Base-by-base conservation (phyloP, 768 basidiomycete genomes). In the Tulasnella sp. region DNA sequence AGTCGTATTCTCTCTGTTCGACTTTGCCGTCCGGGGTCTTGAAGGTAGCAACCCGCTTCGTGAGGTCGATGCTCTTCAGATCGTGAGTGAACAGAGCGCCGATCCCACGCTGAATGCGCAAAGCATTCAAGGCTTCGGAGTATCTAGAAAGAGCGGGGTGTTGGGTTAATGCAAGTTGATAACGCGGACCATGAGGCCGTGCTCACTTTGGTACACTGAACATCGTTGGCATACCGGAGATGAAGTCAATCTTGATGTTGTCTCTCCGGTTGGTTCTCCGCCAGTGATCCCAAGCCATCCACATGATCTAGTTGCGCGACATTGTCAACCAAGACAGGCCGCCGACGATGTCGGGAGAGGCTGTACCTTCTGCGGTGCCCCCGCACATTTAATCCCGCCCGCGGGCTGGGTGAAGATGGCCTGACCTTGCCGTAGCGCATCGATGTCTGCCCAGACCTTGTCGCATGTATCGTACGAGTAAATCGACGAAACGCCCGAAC, bases 391-490 rank as follows among this genome's bases (percentile, higher is more conserved):
- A 66, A 99, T 78, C 23, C 89, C 71, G 14, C 93, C 91, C 12
- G 84, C 79, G 34, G 93, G 94, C 65, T 98, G 94, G 0, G 93
- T 97, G 72, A 98, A 99, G 63, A 98, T 77, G 3, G 92, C 92
- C 52, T 82, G 80, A 11, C 93, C 92, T 2, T 75, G 71, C 34
- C 83, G 77, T 57, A 91, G 75, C 11, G 75, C 74, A 58, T 89
- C 80, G 42, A 97, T 82, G 63, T 91, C 82, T 39, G 74, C 69
- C 89, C 88, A 94, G 14, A 80, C 79, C 69, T 90, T 92, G 71
- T 96, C 90, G 65, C 84, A 87, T 4, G 87, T 84, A 53, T 86
- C 79, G 68, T 88, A 88, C 0, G 85, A 86, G 71, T 97, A 97
- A 60, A 96, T 96, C 7, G 86, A 85, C 6, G 90, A 88, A 31